Percentiles rank a stretch among this genome's conserved stretches.
phyloP scores from a whole-genome alignment of 2,329 filamentous ascomycete species.

The Diaporthe vexans region DNA sequence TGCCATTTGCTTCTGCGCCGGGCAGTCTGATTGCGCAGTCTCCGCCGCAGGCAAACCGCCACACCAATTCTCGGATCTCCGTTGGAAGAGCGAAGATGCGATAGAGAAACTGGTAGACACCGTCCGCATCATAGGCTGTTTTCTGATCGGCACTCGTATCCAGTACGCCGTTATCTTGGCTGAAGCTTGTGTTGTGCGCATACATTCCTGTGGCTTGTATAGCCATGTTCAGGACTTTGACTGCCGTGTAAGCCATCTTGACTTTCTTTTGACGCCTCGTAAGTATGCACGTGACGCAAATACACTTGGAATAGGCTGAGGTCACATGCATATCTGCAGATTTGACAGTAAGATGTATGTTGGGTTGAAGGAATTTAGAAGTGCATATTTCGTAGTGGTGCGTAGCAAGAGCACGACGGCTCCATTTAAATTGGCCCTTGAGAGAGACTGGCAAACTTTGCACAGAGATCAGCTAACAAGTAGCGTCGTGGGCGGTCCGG shows the following conservation, averaged over 20 bases:
- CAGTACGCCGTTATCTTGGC: neutral
- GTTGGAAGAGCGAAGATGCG: neutral
- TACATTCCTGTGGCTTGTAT: neutral
- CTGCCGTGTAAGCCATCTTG: neutral
- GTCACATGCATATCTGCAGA: no score
- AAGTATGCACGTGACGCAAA: neutral
- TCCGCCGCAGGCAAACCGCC: neutral
- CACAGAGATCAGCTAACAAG: neutral
- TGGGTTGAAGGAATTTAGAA: neutral
- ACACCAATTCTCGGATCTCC: neutral
- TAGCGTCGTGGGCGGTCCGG: neutral
- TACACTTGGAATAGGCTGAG: neutral
- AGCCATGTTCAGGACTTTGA: neutral
- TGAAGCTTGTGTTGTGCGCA: neutral
- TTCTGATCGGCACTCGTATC: neutral
- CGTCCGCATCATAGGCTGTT: neutral
- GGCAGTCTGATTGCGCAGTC: neutral
- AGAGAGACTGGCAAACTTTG: neutral
- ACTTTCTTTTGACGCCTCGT: rapidly evolving
- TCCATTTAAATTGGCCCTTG: neutral
- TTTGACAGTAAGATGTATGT: neutral
- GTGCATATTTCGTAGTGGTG: no score
- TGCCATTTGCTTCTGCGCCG: neutral
- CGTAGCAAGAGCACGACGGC: neutral
- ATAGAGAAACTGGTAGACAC: neutral